phyloP scores from a whole-genome alignment of 106 monocot genomes.

The Dendrobium nobile region DNA sequence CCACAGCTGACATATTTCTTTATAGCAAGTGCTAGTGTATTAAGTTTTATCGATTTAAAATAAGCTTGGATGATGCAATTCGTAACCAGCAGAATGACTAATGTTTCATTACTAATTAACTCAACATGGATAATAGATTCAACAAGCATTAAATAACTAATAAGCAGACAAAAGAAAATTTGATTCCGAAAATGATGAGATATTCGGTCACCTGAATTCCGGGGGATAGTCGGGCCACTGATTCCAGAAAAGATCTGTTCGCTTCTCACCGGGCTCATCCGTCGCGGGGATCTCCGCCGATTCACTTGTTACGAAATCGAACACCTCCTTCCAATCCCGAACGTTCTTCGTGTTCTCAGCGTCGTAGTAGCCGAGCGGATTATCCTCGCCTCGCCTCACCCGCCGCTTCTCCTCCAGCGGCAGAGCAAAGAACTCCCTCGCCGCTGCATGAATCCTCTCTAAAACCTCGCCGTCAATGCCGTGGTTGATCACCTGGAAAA shows the following conservation, averaged over 20 bases:
- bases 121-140: no score
- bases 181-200: background rate
- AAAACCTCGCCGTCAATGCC: constrained; percentile 32
- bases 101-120: no score
- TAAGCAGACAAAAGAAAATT: no score
- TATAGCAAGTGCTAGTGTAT: no score
- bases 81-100: no score
- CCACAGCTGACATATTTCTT: no score
- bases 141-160: no score
- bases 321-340: constrained; percentile 63
- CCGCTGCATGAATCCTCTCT: constrained; percentile 15
- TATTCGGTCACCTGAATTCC: constrained; percentile 23
- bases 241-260: constrained; percentile 18
- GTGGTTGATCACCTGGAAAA: constrained; percentile 77
- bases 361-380: constrained; percentile 48
- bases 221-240: constrained; percentile 50
- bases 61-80: no score
- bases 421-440: constrained; percentile 45
- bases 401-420: constrained; percentile 45
- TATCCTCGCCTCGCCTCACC: constrained; percentile 41
- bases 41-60: no score
- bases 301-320: constrained; percentile 28
- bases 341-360: constrained; percentile 65
- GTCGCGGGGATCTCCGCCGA: background rate
- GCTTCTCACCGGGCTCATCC: background rate